Evolutionary conservation across 2,329 filamentous ascomycete genomes (phyloP), one percentile per base, ranked within the genome.

Genomic region (Phaeosphaeria sp.): DNA sequence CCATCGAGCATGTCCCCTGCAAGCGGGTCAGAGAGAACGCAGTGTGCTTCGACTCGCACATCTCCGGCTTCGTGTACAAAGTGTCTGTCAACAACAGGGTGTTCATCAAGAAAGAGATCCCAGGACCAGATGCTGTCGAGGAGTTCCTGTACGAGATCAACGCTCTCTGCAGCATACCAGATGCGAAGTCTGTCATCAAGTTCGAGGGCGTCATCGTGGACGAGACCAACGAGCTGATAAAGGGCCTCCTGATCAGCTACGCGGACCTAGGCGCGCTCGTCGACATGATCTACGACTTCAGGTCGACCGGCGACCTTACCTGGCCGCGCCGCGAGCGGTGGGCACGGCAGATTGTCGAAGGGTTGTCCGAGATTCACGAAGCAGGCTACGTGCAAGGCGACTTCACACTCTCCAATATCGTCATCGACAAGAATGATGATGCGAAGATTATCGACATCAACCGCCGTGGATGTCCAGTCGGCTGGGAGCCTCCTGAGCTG

Each of bases 371-470:
- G 68, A 94, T 99, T 27, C 95, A 99, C 71, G 94, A 98, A 76
- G 89, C 92, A 21, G 95, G 95, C 4, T 98, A 96, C 75, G 95
- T 99, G 11, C 95, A 99, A 73, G 95, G 95, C 22, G 95, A 99
- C 74, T 97, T 99, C 65, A 99, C 95, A 0, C 83, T 99, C 25
- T 97, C 93, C 5, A 99, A 99, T 74, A 96, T 99, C 64, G 95
- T 99, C 60, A 90, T 99, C 69, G 92, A 98, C 75, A 84, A 85
- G 13, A 79, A 90, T 44, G 89, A 93, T 72, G 86, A 97, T 71
- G 95, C 94, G 8, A 94, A 96, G 71, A 98, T 99, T 65, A 99
- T 99, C 72, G 95, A 99, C 77, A 97, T 99, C 80, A 99, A 99
- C 79, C 86, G 95, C 54, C 86, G 95, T 68, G 95, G 95, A n/a